Base-by-base conservation (phyloP, 257 asterid species). In the Primulina huaijiensis region DNA sequence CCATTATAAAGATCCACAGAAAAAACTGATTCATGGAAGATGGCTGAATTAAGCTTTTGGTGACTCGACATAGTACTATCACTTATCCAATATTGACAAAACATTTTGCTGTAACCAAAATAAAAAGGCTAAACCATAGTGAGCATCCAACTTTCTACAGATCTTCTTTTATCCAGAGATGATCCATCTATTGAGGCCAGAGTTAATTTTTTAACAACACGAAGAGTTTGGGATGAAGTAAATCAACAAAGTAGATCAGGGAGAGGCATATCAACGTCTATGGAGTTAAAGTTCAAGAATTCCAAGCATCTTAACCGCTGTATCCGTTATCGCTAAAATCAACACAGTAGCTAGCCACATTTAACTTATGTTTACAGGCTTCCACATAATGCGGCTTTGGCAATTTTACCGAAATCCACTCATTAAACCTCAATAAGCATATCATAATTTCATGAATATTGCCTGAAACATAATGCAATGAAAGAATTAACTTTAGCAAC, bases 381-480 rank as follows among this genome's bases (percentile, higher is more conserved):
- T 29, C 46, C 30, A 35, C 40, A 27, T 21, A 19, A 55, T 57
- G 35, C 25, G 16, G 73, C 8, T 58, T 34, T 40, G 14, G 65
- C 23, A 34, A 68, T 8, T 56, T 33, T 20, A 23, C 2, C 7
- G 63, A 14, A 14, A n/a, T 8, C 35, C 65, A 56, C 56, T 33
- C 34, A 31, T 16, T 8, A 56, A 21, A 57, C 21, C 33, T 43
- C 69, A 65, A 4, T 23, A 43, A 65, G 8, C 59, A 65, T 30
- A 55, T 40, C 20, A 40, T 43, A 43, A 33, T 12, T 21, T 20
- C 65, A 60, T 35, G 53, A 75, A 31, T 46, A 46, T 46, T 46
- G 19, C 55, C 19, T 14, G 3, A 46, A 46, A 12, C 2, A 2
- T 14, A 14, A 46, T 19, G 55, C 4, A 14, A 6, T 12, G n/a